Evolutionary conservation across 345 rosid genomes (phyloP).

Genomic region (Salix suchowensis): DNA sequence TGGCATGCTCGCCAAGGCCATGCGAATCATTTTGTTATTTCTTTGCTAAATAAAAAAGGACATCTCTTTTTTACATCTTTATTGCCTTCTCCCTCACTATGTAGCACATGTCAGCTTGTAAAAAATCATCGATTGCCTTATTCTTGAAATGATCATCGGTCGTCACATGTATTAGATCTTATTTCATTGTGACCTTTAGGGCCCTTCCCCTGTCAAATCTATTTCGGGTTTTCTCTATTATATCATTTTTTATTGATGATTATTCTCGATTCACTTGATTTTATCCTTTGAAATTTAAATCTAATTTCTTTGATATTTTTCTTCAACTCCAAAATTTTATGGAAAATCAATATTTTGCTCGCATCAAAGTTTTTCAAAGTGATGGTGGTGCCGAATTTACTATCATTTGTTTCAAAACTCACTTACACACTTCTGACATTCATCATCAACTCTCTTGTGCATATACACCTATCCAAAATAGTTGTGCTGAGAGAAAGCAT

Average conservation of each 20-base stretch:
- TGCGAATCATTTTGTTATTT: neutral
- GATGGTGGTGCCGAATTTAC: neutral
- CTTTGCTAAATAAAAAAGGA: neutral
- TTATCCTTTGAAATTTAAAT: conserved; percentile 4
- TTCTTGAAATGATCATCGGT: neutral
- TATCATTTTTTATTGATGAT: neutral
- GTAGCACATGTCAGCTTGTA: neutral
- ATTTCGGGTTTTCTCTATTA: neutral
- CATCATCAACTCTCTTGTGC: neutral
- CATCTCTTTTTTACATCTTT: neutral
- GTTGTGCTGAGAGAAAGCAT: neutral
- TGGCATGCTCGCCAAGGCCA: neutral
- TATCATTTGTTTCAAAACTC: neutral
- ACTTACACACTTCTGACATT: neutral
- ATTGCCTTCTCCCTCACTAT: neutral
- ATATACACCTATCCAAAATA: neutral
- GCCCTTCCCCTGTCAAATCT: neutral
- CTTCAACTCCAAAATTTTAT: neutral
- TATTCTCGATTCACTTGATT: neutral
- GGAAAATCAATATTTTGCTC: neutral
- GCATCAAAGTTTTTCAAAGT: neutral
- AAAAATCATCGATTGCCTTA: conserved; percentile 3
- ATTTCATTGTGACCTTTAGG: neutral
- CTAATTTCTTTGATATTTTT: neutral
- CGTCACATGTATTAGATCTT: neutral